Percentiles rank a stretch among this genome's conserved stretches.
phyloP scores from a whole-genome alignment of 805 yeast species.

The Candida multigemmis region DNA sequence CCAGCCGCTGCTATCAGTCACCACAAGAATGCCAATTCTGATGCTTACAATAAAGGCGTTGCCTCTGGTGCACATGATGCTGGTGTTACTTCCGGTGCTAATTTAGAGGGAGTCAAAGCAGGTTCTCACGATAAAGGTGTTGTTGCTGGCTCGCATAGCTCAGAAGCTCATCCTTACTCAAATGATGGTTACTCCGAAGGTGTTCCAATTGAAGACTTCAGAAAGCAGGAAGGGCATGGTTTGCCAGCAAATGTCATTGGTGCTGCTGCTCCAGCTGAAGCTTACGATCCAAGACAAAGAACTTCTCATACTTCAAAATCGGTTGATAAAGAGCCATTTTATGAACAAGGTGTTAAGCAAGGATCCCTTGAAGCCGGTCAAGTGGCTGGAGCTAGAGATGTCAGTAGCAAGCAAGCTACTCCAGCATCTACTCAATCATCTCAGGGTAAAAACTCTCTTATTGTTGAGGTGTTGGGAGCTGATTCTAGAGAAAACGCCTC shows the following conservation, averaged over 20 bases:
- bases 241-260: constrained; percentile 2
- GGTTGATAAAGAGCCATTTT: constrained; percentile 3
- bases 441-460: constrained; percentile 4
- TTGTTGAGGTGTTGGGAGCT: constrained; percentile 28
- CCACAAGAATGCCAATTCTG: background rate
- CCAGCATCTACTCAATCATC: background rate
- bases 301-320: background rate
- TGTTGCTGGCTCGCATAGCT: background rate
- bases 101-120: constrained; percentile 3
- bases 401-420: constrained; percentile 1
- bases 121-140: constrained; percentile 6
- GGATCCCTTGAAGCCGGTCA: constrained; percentile 8
- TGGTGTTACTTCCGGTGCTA: constrained; percentile 5
- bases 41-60: constrained; percentile 4
- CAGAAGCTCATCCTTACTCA: too few relatives aligned
- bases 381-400: constrained; percentile 2
- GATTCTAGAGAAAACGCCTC: constrained; percentile 19
- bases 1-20: constrained; percentile 3
- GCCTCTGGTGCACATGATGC: constrained; percentile 4
- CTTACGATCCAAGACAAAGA: background rate
- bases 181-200: too few relatives aligned
- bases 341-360: constrained; percentile 4
- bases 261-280: constrained; percentile 5
- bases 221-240: too few relatives aligned
- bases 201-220: background rate